Conservation (phyloP, 2,329 filamentous ascomycete genomes). For the Exophiala alcalophila region DNA sequence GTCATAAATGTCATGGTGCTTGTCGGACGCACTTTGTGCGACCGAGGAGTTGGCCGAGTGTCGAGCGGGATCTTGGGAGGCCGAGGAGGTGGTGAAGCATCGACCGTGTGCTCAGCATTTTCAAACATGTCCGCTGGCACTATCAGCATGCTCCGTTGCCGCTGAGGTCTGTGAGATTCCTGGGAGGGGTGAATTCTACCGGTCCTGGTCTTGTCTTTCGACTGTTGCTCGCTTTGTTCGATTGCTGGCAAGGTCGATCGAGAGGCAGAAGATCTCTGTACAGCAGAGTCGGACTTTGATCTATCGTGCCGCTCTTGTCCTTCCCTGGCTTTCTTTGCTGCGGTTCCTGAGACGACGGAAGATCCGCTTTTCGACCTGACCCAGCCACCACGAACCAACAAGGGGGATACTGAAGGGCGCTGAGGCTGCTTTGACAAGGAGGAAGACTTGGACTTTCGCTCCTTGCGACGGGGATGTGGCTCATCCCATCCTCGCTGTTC, state of each 20-base stretch:
- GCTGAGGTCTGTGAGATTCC: conserved; percentile 5
- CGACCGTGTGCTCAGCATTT: background rate
- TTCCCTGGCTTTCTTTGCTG: conserved; percentile 14
- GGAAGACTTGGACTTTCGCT: conserved; percentile 7
- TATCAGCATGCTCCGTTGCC: conserved; percentile 26
- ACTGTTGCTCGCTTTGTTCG: background rate
- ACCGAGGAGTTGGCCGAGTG: conserved; percentile 1
- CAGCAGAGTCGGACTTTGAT: conserved; percentile 13
- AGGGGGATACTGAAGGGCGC: conserved; percentile 18
- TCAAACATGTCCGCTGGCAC: conserved; percentile 25
- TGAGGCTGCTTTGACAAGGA: conserved; percentile 7
- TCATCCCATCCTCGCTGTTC: background rate
- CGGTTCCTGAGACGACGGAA: conserved; percentile 22
- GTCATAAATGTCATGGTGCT: conserved; percentile 53
- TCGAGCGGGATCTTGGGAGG: conserved; percentile 23
- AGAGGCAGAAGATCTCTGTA: conserved; percentile 2
- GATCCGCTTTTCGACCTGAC: conserved; percentile 28
- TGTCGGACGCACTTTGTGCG: conserved; percentile 14
- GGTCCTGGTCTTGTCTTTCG: background rate
- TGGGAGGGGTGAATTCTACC: no score
- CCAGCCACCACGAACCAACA: conserved; percentile 26
- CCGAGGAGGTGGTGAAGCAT: conserved; percentile 6
- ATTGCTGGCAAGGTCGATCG: background rate
- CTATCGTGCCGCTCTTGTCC: conserved; percentile 8
- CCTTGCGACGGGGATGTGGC: conserved; percentile 12